Evolutionary conservation across 208 protist species (phyloP), one percentile per base, ranked within the genome.

Genomic region (Acanthamoeba polyphaga): DNA sequence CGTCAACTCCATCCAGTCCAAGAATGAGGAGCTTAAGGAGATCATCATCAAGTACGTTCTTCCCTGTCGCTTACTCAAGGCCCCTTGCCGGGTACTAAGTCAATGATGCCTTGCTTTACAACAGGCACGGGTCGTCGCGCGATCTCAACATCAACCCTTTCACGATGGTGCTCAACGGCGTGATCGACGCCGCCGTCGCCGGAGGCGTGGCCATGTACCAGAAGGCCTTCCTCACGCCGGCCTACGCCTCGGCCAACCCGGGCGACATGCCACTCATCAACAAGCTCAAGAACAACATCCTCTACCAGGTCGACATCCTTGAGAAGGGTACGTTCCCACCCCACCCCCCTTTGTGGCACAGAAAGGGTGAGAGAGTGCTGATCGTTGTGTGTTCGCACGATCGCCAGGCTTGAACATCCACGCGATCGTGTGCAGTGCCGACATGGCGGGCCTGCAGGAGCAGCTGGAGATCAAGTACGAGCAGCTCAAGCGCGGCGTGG

Each of bases 161-260:
- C 94, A 93, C 94, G n/a, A 95, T 95, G 94, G 66, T 93, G 51
- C 85, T 95, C 53, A 95, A 95, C 85, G 94, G 94, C 46, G 76
- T 97, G 2, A 97, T 97, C 49, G 96, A 97, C 84, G 96, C 96
- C 1, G 96, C 96, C n/a, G 96, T 97, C 12, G 96, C 87, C 51
- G 96, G 96, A 62, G 96, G 96, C 72, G 92, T 96, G n/a, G 82
- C 94, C 38, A 93, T 95, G 72, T 97, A 97, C 89, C 95, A 96
- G 90, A 90, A 97, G 29, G 95, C 95, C 15, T 97, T 97, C 90
- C 95, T 92, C 38, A 78, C 66, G 6, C 15, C n/a, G 13, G 68
- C 76, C 27, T 97, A 95, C 29, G 55, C 64, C 22, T 10, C 70
- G 13, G 95, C 95, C 22, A 96, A 96, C 38, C 92, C 94, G 43